Conservation (phyloP, 2,329 filamentous ascomycete genomes). For the Metarhizium humberi region DNA sequence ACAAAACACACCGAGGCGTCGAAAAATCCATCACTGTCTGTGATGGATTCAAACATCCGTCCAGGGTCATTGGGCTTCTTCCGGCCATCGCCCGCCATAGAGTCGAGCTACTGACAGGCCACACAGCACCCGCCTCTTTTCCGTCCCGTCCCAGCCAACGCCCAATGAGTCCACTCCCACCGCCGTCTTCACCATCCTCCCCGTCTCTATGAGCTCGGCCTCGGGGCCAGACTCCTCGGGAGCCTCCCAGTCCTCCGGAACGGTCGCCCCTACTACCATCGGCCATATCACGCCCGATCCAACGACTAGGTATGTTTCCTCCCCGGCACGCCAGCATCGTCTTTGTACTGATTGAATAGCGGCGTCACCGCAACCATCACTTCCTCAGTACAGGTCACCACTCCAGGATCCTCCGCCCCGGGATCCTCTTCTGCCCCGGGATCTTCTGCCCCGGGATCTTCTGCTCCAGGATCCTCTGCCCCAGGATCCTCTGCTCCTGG, state of each 20-base stretch:
- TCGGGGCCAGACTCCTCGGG: background rate
- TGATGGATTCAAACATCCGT: too few relatives aligned
- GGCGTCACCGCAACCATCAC: background rate
- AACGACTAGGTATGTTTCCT: background rate
- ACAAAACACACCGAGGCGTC: too few relatives aligned
- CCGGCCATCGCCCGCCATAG: too few relatives aligned
- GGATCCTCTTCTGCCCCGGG: too few relatives aligned
- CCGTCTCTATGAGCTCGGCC: slow-evolving; percentile 2
- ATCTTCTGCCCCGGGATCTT: too few relatives aligned
- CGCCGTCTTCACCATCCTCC: slow-evolving; percentile 2
- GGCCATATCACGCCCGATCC: slow-evolving; percentile 1
- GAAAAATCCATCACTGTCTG: too few relatives aligned
- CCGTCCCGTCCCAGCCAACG: slow-evolving; percentile 5
- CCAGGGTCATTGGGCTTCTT: too few relatives aligned
- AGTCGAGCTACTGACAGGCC: background rate
- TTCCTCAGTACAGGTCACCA: background rate
- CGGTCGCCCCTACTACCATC: background rate
- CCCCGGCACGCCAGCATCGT: background rate
- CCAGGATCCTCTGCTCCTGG: background rate
- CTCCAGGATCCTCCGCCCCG: too few relatives aligned
- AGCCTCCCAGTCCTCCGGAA: background rate
- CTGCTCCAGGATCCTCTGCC: background rate
- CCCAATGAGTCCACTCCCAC: background rate
- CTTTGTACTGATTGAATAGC: background rate
- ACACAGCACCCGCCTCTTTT: slow-evolving; percentile 4